These are phyloP conservation scores for Salix dunnii DNA, from an alignment of 345 rosid genomes.

Conservation along the genomic window DNA sequence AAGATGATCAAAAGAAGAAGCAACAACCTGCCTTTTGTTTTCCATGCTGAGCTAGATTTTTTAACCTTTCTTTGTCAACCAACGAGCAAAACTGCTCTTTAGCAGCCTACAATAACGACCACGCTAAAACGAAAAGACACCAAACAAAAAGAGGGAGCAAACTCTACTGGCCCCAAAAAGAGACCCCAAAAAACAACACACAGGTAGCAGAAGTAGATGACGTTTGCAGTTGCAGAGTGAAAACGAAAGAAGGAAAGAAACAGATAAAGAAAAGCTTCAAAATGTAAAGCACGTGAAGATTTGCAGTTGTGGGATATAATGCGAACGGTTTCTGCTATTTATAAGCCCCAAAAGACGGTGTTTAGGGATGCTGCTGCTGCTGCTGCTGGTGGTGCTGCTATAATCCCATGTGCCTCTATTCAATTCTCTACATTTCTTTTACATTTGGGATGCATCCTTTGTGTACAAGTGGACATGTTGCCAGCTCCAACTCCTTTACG, in stretches of 20 bases:
- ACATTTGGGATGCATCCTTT: constrained; percentile 14
- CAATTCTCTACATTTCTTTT: constrained; percentile 1
- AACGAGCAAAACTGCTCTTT: constrained; percentile 41
- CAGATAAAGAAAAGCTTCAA: neutral
- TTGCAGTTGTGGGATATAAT: constrained; percentile 15
- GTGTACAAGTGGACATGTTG: constrained; percentile 22
- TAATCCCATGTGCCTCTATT: constrained; percentile 20
- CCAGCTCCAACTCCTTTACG: constrained; percentile 23
- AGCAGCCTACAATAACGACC: constrained; percentile 21
- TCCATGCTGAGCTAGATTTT: constrained; percentile 21
- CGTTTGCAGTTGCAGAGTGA: constrained; percentile 31
- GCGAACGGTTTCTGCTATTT: constrained; percentile 25
- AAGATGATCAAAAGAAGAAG: constrained; percentile 48
- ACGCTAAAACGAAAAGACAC: constrained; percentile 15
- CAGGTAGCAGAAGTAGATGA: constrained; percentile 28
- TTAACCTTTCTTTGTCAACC: constrained; percentile 28
- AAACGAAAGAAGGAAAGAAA: neutral
- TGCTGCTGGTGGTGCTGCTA: neutral
- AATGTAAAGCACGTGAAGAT: constrained; percentile 41
- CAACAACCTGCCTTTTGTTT: constrained; percentile 26
- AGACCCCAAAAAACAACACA: neutral
- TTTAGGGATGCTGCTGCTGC: neutral
- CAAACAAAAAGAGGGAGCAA: neutral
- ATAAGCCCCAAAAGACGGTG: constrained; percentile 31
- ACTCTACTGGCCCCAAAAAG: neutral